A percentile compares a stretch with the other conserved stretches of the same genome.
Conservation (phyloP, 352 stramenopile genomes). For the Pseudoperonospora humuli region DNA sequence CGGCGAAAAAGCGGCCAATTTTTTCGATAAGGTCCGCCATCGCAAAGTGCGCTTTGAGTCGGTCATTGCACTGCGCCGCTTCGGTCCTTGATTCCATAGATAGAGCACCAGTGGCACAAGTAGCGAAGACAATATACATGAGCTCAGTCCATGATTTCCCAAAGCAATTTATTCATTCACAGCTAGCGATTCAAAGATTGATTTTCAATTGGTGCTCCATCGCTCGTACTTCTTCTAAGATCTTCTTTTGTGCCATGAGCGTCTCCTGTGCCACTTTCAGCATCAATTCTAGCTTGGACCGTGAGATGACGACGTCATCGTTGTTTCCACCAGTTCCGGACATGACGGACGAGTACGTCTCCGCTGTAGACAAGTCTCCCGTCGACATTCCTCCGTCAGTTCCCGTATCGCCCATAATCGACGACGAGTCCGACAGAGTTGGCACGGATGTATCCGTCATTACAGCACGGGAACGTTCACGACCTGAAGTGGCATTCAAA, state of each 20-base stretch:
- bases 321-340: constrained; percentile 3
- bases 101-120: constrained; percentile 4
- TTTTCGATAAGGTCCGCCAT: constrained; percentile 62
- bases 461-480: constrained; percentile 12
- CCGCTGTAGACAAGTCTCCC: constrained; percentile 22
- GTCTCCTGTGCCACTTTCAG: constrained; percentile 49
- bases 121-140: too few species aligned
- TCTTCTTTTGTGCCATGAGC: constrained; percentile 47
- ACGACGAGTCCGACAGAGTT: constrained; percentile 26
- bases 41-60: background rate
- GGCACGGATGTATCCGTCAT: constrained; percentile 14
- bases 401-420: constrained; percentile 15
- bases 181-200: constrained; percentile 19
- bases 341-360: constrained; percentile 25
- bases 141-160: too few species aligned
- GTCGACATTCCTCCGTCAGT: constrained; percentile 21
- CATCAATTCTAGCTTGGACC: constrained; percentile 47
- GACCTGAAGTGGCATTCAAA: constrained; percentile 6
- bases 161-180: background rate
- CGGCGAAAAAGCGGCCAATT: constrained; percentile 60
- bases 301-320: constrained; percentile 37
- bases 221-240: constrained; percentile 46
- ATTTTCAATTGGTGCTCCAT: constrained; percentile 37
- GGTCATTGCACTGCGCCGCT: background rate
- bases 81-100: constrained; percentile 3